Conservation (phyloP, 108 stramenopile species). For the Stephanodiscus minutulus region DNA sequence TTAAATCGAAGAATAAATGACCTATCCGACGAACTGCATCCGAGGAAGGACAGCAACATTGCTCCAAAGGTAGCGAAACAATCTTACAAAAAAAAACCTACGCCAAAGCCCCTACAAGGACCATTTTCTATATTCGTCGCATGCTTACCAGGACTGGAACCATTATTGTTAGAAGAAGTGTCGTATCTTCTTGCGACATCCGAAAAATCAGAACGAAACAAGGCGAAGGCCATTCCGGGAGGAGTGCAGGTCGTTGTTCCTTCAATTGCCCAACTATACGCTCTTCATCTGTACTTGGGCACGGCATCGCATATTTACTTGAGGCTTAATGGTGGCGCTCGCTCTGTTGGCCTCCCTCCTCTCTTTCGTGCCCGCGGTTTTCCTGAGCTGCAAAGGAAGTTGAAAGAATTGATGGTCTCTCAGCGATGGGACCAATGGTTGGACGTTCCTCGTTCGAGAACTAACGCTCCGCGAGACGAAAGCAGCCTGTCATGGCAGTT, state of each 20-base stretch:
- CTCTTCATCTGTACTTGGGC: slow-evolving; percentile 65
- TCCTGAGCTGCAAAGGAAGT: slow-evolving; percentile 66
- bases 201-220: neutral
- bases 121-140: slow-evolving; percentile 51
- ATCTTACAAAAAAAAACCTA: neutral
- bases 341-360: slow-evolving; percentile 24
- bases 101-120: slow-evolving; percentile 11
- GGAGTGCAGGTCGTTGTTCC: slow-evolving; percentile 44
- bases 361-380: slow-evolving; percentile 63
- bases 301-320: slow-evolving; percentile 65
- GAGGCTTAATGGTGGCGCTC: slow-evolving; percentile 27
- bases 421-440: slow-evolving; percentile 55
- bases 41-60: neutral
- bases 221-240: slow-evolving; percentile 14
- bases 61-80: neutral
- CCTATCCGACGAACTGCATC: slow-evolving; percentile 4
- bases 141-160: slow-evolving; percentile 77
- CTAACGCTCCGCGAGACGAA: neutral
- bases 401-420: slow-evolving; percentile 50
- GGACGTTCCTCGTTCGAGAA: neutral
- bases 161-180: slow-evolving; percentile 56
- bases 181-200: slow-evolving; percentile 32
- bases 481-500: slow-evolving; percentile 26
- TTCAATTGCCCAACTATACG: slow-evolving; percentile 42
- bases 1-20: slow-evolving; percentile 6